A percentile compares a stretch with the other conserved stretches of the same genome.
These are phyloP conservation scores for Lodderomyces margitis DNA, from an alignment of 1,139 yeast species.

Conservation along the genomic window DNA sequence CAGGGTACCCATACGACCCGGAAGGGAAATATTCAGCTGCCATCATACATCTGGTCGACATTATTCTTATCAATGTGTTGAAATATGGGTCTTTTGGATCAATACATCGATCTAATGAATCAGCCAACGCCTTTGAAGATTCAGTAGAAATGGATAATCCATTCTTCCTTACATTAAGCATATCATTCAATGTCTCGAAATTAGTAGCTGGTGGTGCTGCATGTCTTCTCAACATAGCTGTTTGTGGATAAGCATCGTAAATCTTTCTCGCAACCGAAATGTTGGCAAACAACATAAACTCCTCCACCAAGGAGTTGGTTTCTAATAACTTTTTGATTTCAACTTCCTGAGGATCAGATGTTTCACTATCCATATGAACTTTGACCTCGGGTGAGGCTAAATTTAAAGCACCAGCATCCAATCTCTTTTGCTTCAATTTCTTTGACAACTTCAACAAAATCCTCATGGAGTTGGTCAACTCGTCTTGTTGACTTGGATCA, in stretches of 20 bases:
- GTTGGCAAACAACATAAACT: slow-evolving; percentile 96
- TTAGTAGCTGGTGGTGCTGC: slow-evolving; percentile 94
- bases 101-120: slow-evolving; percentile 82
- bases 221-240: slow-evolving; percentile 97
- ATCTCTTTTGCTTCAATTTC: slow-evolving; percentile 76
- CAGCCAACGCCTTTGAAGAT: slow-evolving; percentile 89
- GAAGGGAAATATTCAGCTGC: slow-evolving; percentile 97
- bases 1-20: slow-evolving; percentile 91
- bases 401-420: slow-evolving; percentile 95
- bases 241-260: slow-evolving; percentile 91
- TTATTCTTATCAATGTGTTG: slow-evolving; percentile 89
- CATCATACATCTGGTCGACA: slow-evolving; percentile 99
- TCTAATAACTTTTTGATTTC: slow-evolving; percentile 86
- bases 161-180: slow-evolving; percentile 76
- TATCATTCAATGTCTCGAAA: slow-evolving; percentile 85
- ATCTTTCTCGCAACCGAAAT: slow-evolving; percentile 93
- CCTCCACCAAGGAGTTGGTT: slow-evolving; percentile 95
- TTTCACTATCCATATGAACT: slow-evolving; percentile 95
- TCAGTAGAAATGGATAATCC: slow-evolving; percentile 77
- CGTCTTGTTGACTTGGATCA: slow-evolving; percentile 74
- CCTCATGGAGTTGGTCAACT: slow-evolving; percentile 86
- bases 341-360: slow-evolving; percentile 94
- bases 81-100: slow-evolving; percentile 86
- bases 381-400: slow-evolving; percentile 98
- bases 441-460: slow-evolving; percentile 74